These are phyloP conservation scores for Fraxinus quadrangulata DNA, from an alignment of 257 asterid genomes.

Conservation along the genomic window DNA sequence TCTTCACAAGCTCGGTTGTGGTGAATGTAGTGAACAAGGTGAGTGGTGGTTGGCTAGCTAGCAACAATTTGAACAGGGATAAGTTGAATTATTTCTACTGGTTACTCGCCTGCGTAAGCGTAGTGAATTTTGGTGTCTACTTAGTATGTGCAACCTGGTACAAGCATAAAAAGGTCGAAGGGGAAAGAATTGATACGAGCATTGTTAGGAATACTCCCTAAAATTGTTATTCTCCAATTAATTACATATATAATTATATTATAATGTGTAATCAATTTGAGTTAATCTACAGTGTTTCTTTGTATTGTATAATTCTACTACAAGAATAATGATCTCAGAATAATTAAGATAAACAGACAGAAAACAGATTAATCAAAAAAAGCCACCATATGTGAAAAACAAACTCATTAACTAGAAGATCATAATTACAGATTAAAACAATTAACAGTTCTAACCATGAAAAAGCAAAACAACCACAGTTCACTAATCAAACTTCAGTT, in stretches of 20 bases:
- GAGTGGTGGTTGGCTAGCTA: slow-evolving; percentile 71
- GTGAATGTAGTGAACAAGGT: slow-evolving; percentile 65
- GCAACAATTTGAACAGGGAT: slow-evolving; percentile 64
- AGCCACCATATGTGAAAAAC: no score
- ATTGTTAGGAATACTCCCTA: slow-evolving; percentile 22
- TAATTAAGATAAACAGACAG: no score
- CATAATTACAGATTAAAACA: no score
- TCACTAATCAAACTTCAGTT: no score
- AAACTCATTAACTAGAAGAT: no score
- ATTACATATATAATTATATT: background rate
- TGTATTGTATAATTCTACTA: no score
- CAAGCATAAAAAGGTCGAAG: slow-evolving; percentile 54
- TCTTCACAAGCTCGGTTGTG: slow-evolving; percentile 63
- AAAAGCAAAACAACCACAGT: no score
- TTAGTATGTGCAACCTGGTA: slow-evolving; percentile 73
- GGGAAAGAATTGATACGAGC: slow-evolving; percentile 36
- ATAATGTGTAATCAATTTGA: background rate
- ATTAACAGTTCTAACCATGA: no score
- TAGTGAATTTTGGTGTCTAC: slow-evolving; percentile 57
- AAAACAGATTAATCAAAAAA: no score
- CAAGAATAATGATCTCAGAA: background rate
- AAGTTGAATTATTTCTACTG: slow-evolving; percentile 67
- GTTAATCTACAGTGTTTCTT: background rate
- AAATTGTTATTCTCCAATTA: background rate
- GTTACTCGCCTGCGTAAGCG: slow-evolving; percentile 51